These are phyloP conservation scores for Trametes cubensis DNA, from an alignment of 768 basidiomycete species.

Conservation along the genomic window DNA sequence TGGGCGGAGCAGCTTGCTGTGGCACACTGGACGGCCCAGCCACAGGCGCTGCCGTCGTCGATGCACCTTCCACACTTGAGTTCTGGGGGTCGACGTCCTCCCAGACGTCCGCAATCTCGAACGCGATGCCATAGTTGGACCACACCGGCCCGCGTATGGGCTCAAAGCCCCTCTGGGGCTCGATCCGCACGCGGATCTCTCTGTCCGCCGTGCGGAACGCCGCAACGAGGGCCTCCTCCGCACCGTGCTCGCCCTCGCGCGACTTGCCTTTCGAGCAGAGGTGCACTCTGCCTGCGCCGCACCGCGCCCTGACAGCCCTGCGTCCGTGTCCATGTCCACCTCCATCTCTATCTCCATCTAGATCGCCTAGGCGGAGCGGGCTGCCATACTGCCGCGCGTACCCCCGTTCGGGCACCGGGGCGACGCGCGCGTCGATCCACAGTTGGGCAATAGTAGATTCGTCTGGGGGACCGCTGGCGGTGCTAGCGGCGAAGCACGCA, in stretches of 20 bases:
- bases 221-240: neutral
- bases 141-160: neutral
- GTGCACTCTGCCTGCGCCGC: neutral
- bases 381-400: neutral
- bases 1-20: no score
- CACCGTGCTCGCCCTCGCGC: neutral
- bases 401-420: neutral
- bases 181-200: neutral
- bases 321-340: no score
- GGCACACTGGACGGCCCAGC: no score
- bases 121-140: neutral
- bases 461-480: neutral
- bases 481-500: neutral
- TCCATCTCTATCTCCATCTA: no score
- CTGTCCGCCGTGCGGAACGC: neutral
- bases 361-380: neutral
- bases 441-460: neutral
- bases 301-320: neutral
- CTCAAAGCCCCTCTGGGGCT: neutral
- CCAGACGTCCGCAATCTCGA: neutral
- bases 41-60: no score
- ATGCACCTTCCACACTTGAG: no score
- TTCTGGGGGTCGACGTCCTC: neutral
- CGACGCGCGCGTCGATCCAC: slow-evolving; percentile 6
- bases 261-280: slow-evolving; percentile 1